Percentiles rank a stretch among this genome's conserved stretches.
Evolutionary conservation across 2,329 filamentous ascomycete species (phyloP).

Genomic region (Erysiphe neolycopersici): DNA sequence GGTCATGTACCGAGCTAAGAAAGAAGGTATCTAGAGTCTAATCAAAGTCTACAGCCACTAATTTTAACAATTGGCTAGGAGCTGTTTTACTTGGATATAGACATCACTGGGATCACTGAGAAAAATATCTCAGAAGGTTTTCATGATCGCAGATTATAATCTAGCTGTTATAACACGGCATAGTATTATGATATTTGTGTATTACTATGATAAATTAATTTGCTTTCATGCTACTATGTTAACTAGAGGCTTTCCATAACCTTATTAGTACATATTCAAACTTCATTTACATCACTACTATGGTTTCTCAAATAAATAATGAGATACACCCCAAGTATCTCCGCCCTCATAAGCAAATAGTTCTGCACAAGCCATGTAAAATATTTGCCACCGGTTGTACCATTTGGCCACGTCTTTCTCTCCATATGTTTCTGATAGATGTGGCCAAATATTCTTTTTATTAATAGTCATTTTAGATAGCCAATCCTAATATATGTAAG

Average conservation of each 20-base stretch:
- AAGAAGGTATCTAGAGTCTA: constrained; percentile 79
- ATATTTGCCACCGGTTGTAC: constrained; percentile 47
- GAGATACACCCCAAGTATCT: constrained; percentile 39
- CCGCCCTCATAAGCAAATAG: constrained; percentile 38
- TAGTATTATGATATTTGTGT: no score
- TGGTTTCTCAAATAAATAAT: constrained; percentile 38
- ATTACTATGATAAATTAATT: no score
- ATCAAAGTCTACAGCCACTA: not conserved
- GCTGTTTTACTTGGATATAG: constrained; percentile 73
- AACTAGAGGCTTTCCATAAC: no score
- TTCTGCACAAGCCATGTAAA: constrained; percentile 45
- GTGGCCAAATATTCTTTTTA: constrained; percentile 34
- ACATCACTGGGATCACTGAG: constrained; percentile 83
- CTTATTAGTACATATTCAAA: no score
- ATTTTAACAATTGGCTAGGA: constrained; percentile 17
- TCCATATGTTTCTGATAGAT: constrained; percentile 37
- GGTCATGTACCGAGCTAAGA: constrained; percentile 90
- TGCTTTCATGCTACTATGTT: no score
- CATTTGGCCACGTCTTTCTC: constrained; percentile 29
- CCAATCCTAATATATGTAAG: constrained; percentile 23
- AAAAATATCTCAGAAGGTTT: no score
- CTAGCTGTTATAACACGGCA: no score
- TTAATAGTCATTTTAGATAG: constrained; percentile 29
- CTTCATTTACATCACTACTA: not conserved
- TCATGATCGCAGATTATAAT: no score